phyloP scores from a whole-genome alignment of 83 land plant species.

The Thuja plicata region DNA sequence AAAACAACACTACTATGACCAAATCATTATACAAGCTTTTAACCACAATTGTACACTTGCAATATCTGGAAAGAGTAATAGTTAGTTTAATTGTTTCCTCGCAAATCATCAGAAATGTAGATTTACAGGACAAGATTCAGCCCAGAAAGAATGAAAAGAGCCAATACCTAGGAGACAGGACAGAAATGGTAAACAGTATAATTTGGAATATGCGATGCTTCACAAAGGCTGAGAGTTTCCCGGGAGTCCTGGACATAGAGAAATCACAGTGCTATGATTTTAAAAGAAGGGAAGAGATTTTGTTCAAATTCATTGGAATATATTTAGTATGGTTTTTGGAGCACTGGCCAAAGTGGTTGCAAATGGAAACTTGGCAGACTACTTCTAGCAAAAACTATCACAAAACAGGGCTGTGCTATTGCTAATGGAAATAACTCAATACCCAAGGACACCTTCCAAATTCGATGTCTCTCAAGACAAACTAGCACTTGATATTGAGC shows the following conservation, averaged over 20 bases:
- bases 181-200: background rate
- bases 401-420: background rate
- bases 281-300: background rate
- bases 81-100: background rate
- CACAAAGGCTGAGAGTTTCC: background rate
- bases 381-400: background rate
- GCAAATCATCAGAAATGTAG: background rate
- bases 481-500: background rate
- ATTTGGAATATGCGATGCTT: background rate
- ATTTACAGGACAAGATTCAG: background rate
- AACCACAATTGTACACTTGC: background rate
- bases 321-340: background rate
- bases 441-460: background rate
- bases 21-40: background rate
- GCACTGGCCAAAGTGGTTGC: background rate
- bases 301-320: background rate
- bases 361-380: background rate
- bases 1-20: background rate
- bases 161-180: background rate
- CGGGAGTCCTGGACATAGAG: background rate
- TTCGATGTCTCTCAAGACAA: background rate
- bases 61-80: background rate
- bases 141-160: background rate
- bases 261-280: background rate
- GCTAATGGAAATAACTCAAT: background rate